Base-by-base conservation (phyloP, 1,284 basidiomycete species). In the Pascua sp. region DNA sequence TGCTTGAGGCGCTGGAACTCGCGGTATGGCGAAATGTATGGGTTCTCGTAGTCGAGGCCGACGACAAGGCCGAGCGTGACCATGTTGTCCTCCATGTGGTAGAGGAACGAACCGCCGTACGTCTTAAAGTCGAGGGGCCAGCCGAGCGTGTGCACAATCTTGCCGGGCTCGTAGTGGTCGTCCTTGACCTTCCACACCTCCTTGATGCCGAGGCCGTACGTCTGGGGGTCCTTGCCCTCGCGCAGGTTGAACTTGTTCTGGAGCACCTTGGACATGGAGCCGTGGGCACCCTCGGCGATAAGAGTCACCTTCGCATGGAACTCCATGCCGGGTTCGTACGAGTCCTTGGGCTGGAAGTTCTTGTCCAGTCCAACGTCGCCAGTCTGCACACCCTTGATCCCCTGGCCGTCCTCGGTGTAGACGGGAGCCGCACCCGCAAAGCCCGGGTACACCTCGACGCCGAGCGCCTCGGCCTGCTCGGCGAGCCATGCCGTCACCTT, bases 1-100 rank as follows among this genome's bases (percentile, higher is more conserved):
- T 98, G 95, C 80, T 98, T 98, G 87, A 98, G 90, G 53, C 90
- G 85, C 83, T 97, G 94, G 42, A 98, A 85, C 76, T 98, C 95
- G 53, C 86, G 84, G 78, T 92, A 98, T 0, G 95, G 95, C 60
- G 86, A 91, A 38, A 98, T 75, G 73, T 92, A 96, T 0, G 95
- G 96, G 73, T 98, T 98, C 63, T 85, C 80, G 75, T 98, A 98
- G 78, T 99, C 95, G 62, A 97, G 81, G 0, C 93, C 96, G 53
- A 98, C 83, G 53, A 98, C 95, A 42, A 98, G 78, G 9, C 96
- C 96, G 53, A 98, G 77, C 66, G 87, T 90, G 62, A 98, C 90
- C 64, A 97, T 84, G 15, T 90, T 88, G 65, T 89, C 91, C 59
- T 87, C 90, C 91, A 97, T 95, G 74, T 98, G 95, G 77, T 99